phyloP scores from a whole-genome alignment of 2,329 filamentous ascomycete genomes.

The Arthrinium phaeospermum region DNA sequence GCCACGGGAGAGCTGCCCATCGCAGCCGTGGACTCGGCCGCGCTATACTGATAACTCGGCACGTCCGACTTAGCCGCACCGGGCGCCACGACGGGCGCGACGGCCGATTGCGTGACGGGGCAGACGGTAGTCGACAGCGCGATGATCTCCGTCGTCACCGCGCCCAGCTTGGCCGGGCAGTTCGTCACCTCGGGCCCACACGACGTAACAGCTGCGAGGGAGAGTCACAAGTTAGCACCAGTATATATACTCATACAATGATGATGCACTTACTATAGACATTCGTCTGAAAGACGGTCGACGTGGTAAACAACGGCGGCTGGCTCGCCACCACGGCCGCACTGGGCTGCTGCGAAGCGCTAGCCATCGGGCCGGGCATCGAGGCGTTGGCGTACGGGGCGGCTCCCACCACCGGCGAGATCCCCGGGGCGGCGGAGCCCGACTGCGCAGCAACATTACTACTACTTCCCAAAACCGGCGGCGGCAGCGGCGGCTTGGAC shows the following conservation, averaged over 20 bases:
- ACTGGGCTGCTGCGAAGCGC: background rate
- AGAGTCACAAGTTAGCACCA: background rate
- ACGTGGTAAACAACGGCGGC: conserved; percentile 34
- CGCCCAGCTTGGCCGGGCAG: conserved; percentile 32
- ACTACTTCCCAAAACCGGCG: conserved; percentile 16
- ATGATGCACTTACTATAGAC: conserved; percentile 27
- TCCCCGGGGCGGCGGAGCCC: background rate
- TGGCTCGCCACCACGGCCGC: background rate
- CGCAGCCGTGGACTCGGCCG: conserved; percentile 28
- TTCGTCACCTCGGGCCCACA: conserved; percentile 35
- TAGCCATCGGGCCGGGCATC: background rate
- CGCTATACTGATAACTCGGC: conserved; percentile 36
- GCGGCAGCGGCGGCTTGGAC: conserved; percentile 24
- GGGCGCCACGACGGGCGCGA: background rate
- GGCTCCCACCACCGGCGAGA: background rate
- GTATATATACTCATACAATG: background rate
- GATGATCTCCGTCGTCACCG: conserved; percentile 35
- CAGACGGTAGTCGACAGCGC: conserved; percentile 39
- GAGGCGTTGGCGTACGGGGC: background rate
- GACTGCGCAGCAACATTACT: conserved; percentile 18
- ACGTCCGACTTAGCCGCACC: conserved; percentile 25
- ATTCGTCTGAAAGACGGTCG: conserved; percentile 37
- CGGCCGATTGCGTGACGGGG: conserved; percentile 27
- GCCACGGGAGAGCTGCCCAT: conserved; percentile 23
- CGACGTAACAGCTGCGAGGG: conserved; percentile 29